Percentiles rank a stretch among this genome's conserved stretches.
phyloP scores from a whole-genome alignment of 192 early-diverging fungal genomes.

The Diversispora eburnea region DNA sequence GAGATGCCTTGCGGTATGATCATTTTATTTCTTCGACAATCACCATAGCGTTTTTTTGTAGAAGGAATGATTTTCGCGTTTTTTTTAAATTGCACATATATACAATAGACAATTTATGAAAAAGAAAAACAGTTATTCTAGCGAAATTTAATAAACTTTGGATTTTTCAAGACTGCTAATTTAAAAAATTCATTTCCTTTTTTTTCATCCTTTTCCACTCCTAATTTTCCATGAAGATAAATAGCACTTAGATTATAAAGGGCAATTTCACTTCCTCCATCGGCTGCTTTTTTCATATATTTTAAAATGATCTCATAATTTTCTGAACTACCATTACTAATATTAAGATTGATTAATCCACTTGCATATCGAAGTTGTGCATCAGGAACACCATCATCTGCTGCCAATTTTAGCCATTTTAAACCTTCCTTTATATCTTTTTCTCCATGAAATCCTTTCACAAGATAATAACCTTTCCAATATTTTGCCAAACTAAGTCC shows the following conservation, averaged over 20 bases:
- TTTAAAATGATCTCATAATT: neutral
- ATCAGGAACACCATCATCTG: constrained; percentile 22
- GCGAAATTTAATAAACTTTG: too few species aligned
- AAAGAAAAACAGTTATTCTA: too few species aligned
- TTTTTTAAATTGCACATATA: too few species aligned
- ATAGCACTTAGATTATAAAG: constrained; percentile 9
- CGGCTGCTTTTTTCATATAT: constrained; percentile 14
- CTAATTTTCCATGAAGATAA: constrained; percentile 18
- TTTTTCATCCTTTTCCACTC: neutral
- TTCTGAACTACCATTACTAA: too few species aligned
- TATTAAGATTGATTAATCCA: neutral
- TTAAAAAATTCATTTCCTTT: neutral
- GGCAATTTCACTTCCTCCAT: neutral
- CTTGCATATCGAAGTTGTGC: constrained; percentile 23
- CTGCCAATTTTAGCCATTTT: neutral
- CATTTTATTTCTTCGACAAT: too few species aligned
- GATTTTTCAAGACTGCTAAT: constrained; percentile 18
- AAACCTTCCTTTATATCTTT: neutral
- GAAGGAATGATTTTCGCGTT: too few species aligned
- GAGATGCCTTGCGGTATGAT: too few species aligned
- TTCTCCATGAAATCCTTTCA: neutral
- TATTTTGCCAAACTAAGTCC: constrained; percentile 13
- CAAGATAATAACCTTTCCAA: constrained; percentile 25
- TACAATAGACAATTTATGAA: too few species aligned
- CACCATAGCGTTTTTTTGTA: constrained; percentile 18